Base-by-base conservation (phyloP, 2,329 filamentous ascomycete species). In the Microdochium bolleyi region DNA sequence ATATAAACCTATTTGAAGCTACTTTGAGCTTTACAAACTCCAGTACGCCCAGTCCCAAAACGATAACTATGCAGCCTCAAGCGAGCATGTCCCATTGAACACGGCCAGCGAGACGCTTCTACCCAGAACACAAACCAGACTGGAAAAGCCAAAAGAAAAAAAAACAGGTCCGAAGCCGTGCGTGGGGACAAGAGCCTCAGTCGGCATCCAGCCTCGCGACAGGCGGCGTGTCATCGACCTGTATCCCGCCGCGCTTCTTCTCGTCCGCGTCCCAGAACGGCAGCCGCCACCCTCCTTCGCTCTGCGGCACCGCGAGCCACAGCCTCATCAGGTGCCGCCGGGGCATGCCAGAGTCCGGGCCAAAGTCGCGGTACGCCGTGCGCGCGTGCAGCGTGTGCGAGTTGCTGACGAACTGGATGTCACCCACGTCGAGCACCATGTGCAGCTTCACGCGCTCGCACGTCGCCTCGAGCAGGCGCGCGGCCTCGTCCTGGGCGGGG, bases 161-260 rank as follows among this genome's bases (percentile, higher is more conserved):
- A 30, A 30, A 11, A 11, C 5, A 30, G 5, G 5, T 11, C 27
- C 27, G 5, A 5, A 30, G 5, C 27, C 27, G 11, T 30, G 49
- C 37, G 52, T 38, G 24, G 24, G 22, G 24, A 53, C 27, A 30
- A 30, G 13, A 46, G 9, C 34, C 34, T 63, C 80, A 92, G 68
- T 92, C 89, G 0, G 87, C 89, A 72, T 92, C 88, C 49, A 91
- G 72, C 10, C 86, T 85, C 44, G 86, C 88, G 50, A 84, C 81
- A 1, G 90, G 90, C 9, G 86, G 74, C 24, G 79, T 88, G 66
- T 95, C 82, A 67, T 95, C 82, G 2, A 96, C 90, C 72, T 95
- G 91, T 58, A 95, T 89, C 0, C 90, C 91, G 8, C 89, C 89
- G 19, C 91, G 78, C 80, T 95, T 95, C 80, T 88, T 89, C 77